Base-by-base conservation (phyloP, 2,329 filamentous ascomycete species). In the Curvularia verruculosa region DNA sequence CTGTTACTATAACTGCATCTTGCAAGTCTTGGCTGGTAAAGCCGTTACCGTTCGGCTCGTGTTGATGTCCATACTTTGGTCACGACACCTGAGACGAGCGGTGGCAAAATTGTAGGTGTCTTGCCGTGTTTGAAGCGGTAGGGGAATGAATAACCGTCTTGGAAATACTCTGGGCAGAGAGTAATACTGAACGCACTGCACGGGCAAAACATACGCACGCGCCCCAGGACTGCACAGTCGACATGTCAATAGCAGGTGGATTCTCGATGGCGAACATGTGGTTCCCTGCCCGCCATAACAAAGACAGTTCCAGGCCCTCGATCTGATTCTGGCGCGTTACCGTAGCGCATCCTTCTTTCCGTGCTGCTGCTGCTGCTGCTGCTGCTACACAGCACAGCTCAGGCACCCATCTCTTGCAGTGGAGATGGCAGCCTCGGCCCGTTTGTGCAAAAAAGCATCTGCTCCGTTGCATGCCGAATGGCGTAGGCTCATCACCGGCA, bases 401-500 rank as follows among this genome's bases (percentile, higher is more conserved):
- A 41, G 21, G 15, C n/a, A 26, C 34, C 26, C 40, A 48, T 52
- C 46, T 59, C 53, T 39, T 56, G 44, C 50, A 36, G 60, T 62
- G 54, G 60, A 49, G 41, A 48, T 23, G 12, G n/a, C 53, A 31
- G 49, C 46, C 23, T 58, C 57, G 54, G 60, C n/a, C 52, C 50
- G 54, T 54, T 36, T 56, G 28, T 23, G 8, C 15, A 28, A 40
- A 18, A n/a, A 52, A 49, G 56, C 44, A 49, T 52, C 49, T 31
- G 56, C 48, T 49, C 53, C 52, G 56, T 49, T 10, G 49, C 52
- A 54, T 59, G 26, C 57, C 54, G 61, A 48, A 28, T 34, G 29
- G 23, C 23, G 48, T 49, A 54, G 54, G 51, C 8, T n/a, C 40
- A 58, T 59, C 46, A 56, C 63, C 60, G 60, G 59, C 52, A 53